Evolutionary conservation across 768 basidiomycete genomes (phyloP).

Genomic region (Nidularia sp.): DNA sequence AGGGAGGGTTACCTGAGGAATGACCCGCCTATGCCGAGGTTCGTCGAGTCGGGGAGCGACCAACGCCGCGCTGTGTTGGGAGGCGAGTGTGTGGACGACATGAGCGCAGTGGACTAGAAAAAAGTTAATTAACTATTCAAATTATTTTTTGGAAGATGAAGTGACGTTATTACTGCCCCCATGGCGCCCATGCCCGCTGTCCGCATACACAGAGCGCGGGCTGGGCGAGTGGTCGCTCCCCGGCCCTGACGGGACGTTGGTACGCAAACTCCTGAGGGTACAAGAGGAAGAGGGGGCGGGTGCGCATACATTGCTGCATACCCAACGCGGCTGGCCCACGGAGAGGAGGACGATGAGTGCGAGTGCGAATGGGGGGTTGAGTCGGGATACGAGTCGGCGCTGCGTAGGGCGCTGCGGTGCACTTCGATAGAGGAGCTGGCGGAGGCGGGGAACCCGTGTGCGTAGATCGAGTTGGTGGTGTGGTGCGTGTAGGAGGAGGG

Average conservation of each 20-base stretch:
- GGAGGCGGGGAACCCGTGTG: not conserved
- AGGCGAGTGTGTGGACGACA: constrained; percentile 13
- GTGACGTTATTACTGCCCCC: no score
- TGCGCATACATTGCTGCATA: no score
- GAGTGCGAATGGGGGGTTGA: not conserved
- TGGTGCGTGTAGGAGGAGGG: constrained; percentile 1
- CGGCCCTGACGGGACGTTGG: no score
- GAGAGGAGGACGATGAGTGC: no score
- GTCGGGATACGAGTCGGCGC: not conserved
- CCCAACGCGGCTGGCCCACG: no score
- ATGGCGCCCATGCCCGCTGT: no score
- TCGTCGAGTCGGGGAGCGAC: constrained; percentile 22
- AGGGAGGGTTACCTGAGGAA: constrained; percentile 10
- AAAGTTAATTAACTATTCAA: no score
- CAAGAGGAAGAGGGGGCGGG: no score
- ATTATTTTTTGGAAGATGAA: no score
- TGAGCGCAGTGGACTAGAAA: not conserved
- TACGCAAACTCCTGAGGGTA: no score
- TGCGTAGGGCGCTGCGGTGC: not conserved
- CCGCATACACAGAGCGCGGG: no score
- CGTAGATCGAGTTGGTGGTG: not conserved
- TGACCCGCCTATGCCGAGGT: constrained; percentile 16
- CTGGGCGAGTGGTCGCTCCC: no score
- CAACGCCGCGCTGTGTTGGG: constrained; percentile 26
- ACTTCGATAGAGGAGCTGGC: not conserved